Percentiles rank a stretch among this genome's conserved stretches.
Evolutionary conservation across 2,329 filamentous ascomycete genomes (phyloP).

Genomic region (Fusarium marasasianum): DNA sequence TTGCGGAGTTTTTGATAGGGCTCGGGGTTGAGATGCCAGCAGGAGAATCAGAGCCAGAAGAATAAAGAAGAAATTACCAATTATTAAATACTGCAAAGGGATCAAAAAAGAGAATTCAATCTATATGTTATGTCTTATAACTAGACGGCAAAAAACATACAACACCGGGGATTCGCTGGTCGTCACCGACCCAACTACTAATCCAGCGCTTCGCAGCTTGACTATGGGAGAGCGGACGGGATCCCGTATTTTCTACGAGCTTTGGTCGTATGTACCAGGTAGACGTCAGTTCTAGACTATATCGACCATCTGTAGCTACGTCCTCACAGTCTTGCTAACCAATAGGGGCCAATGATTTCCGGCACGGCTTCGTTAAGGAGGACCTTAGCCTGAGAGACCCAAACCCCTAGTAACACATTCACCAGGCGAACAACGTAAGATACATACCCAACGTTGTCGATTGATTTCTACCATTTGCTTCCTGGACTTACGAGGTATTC

Average conservation of each 20-base stretch:
- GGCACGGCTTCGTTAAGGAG: neutral
- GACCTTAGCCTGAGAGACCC: neutral
- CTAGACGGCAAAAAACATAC: neutral
- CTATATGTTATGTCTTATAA: fast-evolving
- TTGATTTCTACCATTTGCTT: too few relatives aligned
- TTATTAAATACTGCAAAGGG: neutral
- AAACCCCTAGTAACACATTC: neutral
- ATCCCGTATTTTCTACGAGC: neutral
- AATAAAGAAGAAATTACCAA: neutral
- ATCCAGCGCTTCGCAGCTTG: neutral
- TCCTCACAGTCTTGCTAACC: neutral
- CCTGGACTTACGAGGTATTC: fast-evolving
- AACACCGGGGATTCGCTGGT: neutral
- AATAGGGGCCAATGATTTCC: neutral
- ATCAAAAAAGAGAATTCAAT: neutral
- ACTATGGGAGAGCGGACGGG: neutral
- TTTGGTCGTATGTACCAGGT: neutral
- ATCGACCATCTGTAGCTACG: fast-evolving
- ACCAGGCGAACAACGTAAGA: neutral
- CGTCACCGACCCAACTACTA: neutral
- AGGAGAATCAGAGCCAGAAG: neutral
- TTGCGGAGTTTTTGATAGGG: neutral
- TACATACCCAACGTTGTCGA: neutral
- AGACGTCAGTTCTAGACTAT: fast-evolving
- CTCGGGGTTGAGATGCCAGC: neutral